phyloP scores from a whole-genome alignment of 257 asterid species.

The Ballota nigra region DNA sequence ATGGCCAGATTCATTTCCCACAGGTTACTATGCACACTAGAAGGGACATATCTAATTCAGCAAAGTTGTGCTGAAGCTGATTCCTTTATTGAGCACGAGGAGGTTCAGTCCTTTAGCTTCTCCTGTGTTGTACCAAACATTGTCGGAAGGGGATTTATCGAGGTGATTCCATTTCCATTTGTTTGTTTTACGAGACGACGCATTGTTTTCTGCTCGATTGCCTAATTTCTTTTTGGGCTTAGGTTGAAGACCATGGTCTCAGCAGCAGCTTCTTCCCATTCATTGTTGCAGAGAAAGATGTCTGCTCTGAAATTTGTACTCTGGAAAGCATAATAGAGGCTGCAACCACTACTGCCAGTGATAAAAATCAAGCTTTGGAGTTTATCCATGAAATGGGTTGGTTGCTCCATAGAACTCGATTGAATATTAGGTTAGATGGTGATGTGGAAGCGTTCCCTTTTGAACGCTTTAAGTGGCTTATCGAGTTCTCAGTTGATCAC shows the following conservation, averaged over 20 bases:
- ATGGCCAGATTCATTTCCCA: slow-evolving; percentile 13
- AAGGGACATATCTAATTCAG: slow-evolving; percentile 68
- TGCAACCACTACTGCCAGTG: slow-evolving; percentile 31
- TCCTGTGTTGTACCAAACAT: slow-evolving; percentile 65
- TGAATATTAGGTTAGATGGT: slow-evolving; percentile 45
- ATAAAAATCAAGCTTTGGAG: slow-evolving; percentile 61
- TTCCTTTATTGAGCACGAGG: slow-evolving; percentile 42
- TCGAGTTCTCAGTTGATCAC: slow-evolving; percentile 70
- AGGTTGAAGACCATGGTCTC: slow-evolving; percentile 88
- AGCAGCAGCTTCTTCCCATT: slow-evolving; percentile 94
- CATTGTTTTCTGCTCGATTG: neutral
- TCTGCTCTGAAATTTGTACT: slow-evolving; percentile 71
- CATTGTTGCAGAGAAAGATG: slow-evolving; percentile 86
- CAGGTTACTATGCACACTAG: slow-evolving; percentile 75
- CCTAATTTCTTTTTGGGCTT: neutral
- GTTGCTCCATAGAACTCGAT: slow-evolving; percentile 59
- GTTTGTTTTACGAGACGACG: neutral
- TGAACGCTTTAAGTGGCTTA: slow-evolving; percentile 62
- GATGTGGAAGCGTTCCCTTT: slow-evolving; percentile 49
- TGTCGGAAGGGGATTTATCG: slow-evolving; percentile 91
- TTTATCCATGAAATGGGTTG: slow-evolving; percentile 78
- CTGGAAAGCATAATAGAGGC: slow-evolving; percentile 62
- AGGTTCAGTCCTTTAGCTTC: slow-evolving; percentile 61
- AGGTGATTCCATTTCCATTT: slow-evolving; percentile 45
- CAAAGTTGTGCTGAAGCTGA: slow-evolving; percentile 59